Percentiles rank a stretch among this genome's conserved stretches.
Evolutionary conservation across 1,284 basidiomycete species (phyloP).

Genomic region (Laetiporus sulphureus): DNA sequence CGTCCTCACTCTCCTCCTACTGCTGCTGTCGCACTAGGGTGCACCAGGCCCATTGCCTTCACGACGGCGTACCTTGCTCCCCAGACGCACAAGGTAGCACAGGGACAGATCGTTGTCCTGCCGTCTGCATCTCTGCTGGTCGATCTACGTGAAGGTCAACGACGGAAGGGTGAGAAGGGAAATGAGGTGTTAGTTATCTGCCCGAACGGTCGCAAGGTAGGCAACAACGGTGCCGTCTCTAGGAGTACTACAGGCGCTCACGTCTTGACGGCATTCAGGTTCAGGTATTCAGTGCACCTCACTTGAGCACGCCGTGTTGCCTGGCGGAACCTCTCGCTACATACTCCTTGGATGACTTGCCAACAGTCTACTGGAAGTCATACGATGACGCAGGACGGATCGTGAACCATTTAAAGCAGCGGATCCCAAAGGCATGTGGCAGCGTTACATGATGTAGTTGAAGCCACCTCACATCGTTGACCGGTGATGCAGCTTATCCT

Average conservation of each 20-base stretch:
- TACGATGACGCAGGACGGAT: constrained; percentile 40
- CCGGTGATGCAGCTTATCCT: constrained; percentile 37
- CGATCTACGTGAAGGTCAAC: constrained; percentile 49
- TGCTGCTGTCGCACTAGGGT: too few relatives aligned
- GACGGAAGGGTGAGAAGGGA: constrained; percentile 38
- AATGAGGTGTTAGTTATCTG: constrained; percentile 40
- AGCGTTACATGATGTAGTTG: background rate
- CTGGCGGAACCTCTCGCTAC: constrained; percentile 34
- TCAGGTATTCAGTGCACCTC: constrained; percentile 39
- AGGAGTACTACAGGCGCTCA: too few relatives aligned
- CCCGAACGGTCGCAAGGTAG: constrained; percentile 30
- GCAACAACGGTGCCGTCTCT: background rate
- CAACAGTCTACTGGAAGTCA: constrained; percentile 33
- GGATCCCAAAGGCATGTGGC: constrained; percentile 42
- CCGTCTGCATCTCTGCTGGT: constrained; percentile 42
- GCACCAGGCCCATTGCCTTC: too few relatives aligned
- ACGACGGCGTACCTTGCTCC: constrained; percentile 32
- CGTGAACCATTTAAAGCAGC: constrained; percentile 42
- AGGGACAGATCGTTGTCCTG: constrained; percentile 42
- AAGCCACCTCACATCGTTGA: background rate
- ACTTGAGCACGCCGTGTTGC: constrained; percentile 41
- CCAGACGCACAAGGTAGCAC: constrained; percentile 40
- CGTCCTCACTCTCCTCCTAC: background rate
- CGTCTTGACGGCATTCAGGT: too few relatives aligned
- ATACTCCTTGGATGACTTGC: constrained; percentile 31